Evolutionary conservation across 106 monocot species (phyloP).

Genomic region (Gastrodia elata): DNA sequence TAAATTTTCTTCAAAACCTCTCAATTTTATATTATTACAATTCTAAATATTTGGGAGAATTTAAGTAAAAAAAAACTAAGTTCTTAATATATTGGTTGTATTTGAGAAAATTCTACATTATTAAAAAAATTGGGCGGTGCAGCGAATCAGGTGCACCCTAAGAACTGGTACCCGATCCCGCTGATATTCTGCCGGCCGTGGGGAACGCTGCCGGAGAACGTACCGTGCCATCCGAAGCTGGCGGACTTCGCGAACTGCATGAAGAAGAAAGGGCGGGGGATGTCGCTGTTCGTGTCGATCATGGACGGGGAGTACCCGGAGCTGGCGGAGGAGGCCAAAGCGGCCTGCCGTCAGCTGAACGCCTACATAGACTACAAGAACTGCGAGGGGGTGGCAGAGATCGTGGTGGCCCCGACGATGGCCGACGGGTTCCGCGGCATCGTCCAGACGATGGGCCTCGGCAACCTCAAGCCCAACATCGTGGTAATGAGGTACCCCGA

Average conservation of each 20-base stretch:
- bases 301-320: conserved; percentile 91
- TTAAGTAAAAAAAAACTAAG: no score
- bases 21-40: neutral
- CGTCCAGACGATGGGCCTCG: conserved; percentile 96
- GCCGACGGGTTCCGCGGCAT: conserved; percentile 88
- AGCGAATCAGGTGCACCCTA: conserved; percentile 89
- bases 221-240: conserved; percentile 98
- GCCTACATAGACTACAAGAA: conserved; percentile 91
- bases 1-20: no score
- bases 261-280: conserved; percentile 98
- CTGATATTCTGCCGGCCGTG: conserved; percentile 94
- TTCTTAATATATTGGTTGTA: no score
- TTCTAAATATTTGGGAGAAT: no score
- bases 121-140: no score
- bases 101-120: no score
- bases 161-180: conserved; percentile 99
- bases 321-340: conserved; percentile 84
- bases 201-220: conserved; percentile 97
- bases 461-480: conserved; percentile 95
- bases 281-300: conserved; percentile 88
- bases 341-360: conserved; percentile 67
- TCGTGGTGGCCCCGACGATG: conserved; percentile 80
- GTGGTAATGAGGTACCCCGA: conserved; percentile 98
- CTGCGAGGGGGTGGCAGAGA: conserved; percentile 94
- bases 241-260: conserved; percentile 98